These are phyloP conservation scores for Biscogniauxia marginata DNA, from an alignment of 2,329 filamentous ascomycete species.

Conservation along the genomic window DNA sequence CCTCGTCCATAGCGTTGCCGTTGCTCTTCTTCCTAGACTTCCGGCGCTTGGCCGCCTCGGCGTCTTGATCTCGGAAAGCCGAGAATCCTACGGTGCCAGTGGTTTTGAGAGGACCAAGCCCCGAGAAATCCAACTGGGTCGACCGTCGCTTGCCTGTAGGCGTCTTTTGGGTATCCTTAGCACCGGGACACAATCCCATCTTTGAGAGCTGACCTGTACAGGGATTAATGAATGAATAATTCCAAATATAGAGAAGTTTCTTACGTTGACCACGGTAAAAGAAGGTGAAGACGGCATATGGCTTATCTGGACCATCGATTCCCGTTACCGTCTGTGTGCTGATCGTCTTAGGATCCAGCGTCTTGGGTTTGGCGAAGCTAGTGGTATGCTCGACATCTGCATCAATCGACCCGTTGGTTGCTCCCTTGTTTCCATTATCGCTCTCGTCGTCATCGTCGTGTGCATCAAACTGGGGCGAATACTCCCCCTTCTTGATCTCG, in stretches of 20 bases:
- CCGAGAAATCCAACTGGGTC: constrained; percentile 80
- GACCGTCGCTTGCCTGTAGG: constrained; percentile 74
- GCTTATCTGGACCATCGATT: constrained; percentile 92
- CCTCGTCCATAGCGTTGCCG: constrained; percentile 62
- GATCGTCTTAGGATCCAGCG: constrained; percentile 92
- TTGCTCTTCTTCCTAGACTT: constrained; percentile 64
- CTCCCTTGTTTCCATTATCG: constrained; percentile 48
- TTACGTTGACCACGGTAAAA: constrained; percentile 93
- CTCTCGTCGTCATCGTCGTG: constrained; percentile 87
- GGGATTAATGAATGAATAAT: constrained; percentile 19
- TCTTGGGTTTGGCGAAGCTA: constrained; percentile 95
- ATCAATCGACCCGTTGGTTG: constrained; percentile 62
- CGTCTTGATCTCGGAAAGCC: constrained; percentile 73
- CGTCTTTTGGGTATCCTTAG: constrained; percentile 63
- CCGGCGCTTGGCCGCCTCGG: constrained; percentile 53
- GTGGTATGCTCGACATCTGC: constrained; percentile 94
- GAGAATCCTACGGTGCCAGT: constrained; percentile 89
- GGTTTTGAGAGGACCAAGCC: constrained; percentile 77
- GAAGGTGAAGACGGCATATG: constrained; percentile 96
- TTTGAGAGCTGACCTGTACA: constrained; percentile 84
- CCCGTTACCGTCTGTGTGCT: constrained; percentile 99
- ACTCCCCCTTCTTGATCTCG: constrained; percentile 97
- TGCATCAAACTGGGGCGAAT: constrained; percentile 95
- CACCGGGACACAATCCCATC: constrained; percentile 79
- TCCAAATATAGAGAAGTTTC: constrained; percentile 36